A percentile compares a stretch with the other conserved stretches of the same genome.
Conservation (phyloP, 257 asterid species). For the Scutellaria baicalensis region DNA sequence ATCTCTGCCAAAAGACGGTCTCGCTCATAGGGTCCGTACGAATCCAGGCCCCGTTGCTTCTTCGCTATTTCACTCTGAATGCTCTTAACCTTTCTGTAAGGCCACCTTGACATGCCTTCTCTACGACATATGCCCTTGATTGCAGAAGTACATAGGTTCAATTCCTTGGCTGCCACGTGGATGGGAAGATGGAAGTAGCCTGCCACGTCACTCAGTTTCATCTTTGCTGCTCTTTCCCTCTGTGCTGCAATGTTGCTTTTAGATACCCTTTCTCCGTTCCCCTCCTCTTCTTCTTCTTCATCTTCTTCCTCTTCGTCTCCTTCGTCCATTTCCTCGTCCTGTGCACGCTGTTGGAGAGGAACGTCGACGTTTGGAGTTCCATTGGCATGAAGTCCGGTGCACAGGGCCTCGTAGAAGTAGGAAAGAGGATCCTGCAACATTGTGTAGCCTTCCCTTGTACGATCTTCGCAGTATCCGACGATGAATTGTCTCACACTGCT, state of each 20-base stretch:
- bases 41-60: conserved; percentile 17
- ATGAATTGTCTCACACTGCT: conserved; percentile 49
- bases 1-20: conserved; percentile 18
- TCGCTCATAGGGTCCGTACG: conserved; percentile 23
- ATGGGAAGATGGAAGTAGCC: conserved; percentile 47
- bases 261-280: not conserved
- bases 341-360: conserved; percentile 24
- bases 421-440: conserved; percentile 53
- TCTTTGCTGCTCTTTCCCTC: conserved; percentile 60
- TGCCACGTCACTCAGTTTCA: conserved; percentile 42
- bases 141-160: conserved; percentile 55
- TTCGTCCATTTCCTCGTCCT: conserved; percentile 6
- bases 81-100: conserved; percentile 56
- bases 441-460: conserved; percentile 39
- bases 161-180: conserved; percentile 27
- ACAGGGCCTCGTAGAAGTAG: conserved; percentile 44
- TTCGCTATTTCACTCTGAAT: conserved; percentile 24
- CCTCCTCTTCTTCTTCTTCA: conserved; percentile 9
- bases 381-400: conserved; percentile 33
- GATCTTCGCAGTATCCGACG: conserved; percentile 43
- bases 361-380: conserved; percentile 1
- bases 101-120: conserved; percentile 60
- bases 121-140: conserved; percentile 59
- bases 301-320: not conserved
- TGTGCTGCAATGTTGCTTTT: conserved; percentile 36